Conservation (phyloP, 2,329 filamentous ascomycete genomes). For the Rutstroemia sp. region DNA sequence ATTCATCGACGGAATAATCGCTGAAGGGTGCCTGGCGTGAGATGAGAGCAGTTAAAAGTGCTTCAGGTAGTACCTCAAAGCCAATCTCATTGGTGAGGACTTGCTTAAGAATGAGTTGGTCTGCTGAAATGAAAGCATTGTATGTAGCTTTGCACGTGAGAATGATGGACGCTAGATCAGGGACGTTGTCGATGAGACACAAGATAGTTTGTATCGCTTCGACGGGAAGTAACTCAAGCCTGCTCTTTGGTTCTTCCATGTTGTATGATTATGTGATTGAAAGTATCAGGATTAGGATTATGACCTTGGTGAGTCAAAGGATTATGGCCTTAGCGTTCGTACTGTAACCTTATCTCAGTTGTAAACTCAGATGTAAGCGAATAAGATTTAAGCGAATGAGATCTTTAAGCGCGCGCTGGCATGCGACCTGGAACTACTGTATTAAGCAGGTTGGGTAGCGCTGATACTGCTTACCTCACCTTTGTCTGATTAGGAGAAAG, state of each 20-base stretch:
- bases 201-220: conserved; percentile 7
- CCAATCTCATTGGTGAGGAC: conserved; percentile 6
- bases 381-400: no score
- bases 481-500: no score
- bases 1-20: not conserved
- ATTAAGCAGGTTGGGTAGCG: no score
- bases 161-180: not conserved
- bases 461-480: no score
- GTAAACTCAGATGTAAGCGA: no score
- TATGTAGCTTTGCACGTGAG: conserved; percentile 2
- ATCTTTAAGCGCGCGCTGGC: no score
- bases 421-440: no score
- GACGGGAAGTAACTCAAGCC: not conserved
- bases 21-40: not conserved
- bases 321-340: no score
- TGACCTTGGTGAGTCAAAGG: not conserved
- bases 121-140: conserved; percentile 1
- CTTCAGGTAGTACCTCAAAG: conserved; percentile 10
- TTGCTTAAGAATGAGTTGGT: conserved; percentile 1
- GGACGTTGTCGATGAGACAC: not conserved
- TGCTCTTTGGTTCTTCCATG: not conserved
- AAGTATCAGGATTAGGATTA: not conserved
- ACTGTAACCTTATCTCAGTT: no score
- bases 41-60: not conserved
- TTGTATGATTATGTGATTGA: not conserved